Conservation (phyloP, 495 filamentous ascomycete species). For the Neurospora sp. region DNA sequence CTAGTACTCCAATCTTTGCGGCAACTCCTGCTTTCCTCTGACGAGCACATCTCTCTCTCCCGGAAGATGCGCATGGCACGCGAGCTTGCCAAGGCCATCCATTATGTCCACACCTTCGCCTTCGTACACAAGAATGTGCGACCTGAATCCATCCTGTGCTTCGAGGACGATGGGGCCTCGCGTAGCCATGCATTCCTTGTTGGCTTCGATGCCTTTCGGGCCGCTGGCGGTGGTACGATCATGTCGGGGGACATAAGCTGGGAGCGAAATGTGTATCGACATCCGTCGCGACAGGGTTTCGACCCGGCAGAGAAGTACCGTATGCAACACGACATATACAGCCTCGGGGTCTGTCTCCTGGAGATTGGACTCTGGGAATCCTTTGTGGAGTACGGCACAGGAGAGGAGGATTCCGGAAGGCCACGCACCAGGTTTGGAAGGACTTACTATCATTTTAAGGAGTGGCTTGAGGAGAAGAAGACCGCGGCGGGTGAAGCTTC, state of each 20-base stretch:
- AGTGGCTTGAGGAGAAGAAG: neutral
- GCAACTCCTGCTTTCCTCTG: neutral
- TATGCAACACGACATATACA: constrained; percentile 57
- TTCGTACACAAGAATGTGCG: neutral
- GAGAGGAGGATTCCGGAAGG: neutral
- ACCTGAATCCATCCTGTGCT: neutral
- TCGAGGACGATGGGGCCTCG: neutral
- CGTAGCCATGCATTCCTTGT: constrained; percentile 18
- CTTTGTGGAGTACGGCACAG: constrained; percentile 22
- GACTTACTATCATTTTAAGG: neutral
- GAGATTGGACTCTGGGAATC: constrained; percentile 50
- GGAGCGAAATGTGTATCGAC: constrained; percentile 44
- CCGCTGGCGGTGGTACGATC: neutral
- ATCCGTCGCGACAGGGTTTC: constrained; percentile 39
- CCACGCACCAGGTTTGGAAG: neutral
- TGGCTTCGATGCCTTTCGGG: neutral
- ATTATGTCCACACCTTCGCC: neutral
- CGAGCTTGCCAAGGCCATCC: neutral
- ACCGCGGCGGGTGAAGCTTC: neutral
- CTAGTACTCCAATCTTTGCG: neutral
- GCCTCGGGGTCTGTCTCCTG: constrained; percentile 48
- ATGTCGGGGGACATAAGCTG: constrained; percentile 29
- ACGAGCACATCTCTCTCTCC: neutral
- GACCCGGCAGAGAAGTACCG: constrained; percentile 28
- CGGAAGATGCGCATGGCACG: neutral